Conservation (phyloP, 2,329 filamentous ascomycete genomes). For the Epichloe hybrida region DNA sequence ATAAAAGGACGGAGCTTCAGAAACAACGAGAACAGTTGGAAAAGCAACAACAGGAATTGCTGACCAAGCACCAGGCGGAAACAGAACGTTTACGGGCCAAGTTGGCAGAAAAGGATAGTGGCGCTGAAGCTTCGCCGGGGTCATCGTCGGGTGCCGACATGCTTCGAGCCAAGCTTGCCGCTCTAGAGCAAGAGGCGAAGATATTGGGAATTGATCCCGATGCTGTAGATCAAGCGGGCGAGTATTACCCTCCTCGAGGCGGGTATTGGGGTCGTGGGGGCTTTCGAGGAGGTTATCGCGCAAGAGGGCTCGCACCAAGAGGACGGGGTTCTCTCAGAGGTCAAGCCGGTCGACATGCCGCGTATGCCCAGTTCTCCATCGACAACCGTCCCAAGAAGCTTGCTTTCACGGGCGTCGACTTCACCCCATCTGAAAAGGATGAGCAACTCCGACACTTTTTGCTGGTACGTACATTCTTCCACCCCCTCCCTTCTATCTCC, state of each 20-base stretch:
- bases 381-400: constrained; percentile 65
- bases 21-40: constrained; percentile 50
- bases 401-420: constrained; percentile 48
- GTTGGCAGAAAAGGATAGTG: constrained; percentile 21
- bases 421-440: constrained; percentile 47
- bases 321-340: constrained; percentile 28
- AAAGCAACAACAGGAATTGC: constrained; percentile 45
- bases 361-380: constrained; percentile 51
- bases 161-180: constrained; percentile 57
- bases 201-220: constrained; percentile 53
- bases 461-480: constrained; percentile 34
- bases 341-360: constrained; percentile 35
- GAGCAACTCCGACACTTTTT: constrained; percentile 60
- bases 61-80: constrained; percentile 52
- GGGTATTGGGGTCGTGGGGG: constrained; percentile 24
- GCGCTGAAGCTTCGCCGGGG: constrained; percentile 14
- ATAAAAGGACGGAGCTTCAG: constrained; percentile 49
- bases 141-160: constrained; percentile 43
- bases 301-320: constrained; percentile 20
- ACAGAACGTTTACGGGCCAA: constrained; percentile 51
- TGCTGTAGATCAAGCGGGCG: constrained; percentile 29
- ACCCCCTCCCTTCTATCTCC: not conserved
- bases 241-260: constrained; percentile 17
- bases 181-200: constrained; percentile 59
- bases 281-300: constrained; percentile 21